Evolutionary conservation across 805 yeast genomes (phyloP), one percentile per base, ranked within the genome.

Genomic region (Zygosaccharomyces pseudorouxii): DNA sequence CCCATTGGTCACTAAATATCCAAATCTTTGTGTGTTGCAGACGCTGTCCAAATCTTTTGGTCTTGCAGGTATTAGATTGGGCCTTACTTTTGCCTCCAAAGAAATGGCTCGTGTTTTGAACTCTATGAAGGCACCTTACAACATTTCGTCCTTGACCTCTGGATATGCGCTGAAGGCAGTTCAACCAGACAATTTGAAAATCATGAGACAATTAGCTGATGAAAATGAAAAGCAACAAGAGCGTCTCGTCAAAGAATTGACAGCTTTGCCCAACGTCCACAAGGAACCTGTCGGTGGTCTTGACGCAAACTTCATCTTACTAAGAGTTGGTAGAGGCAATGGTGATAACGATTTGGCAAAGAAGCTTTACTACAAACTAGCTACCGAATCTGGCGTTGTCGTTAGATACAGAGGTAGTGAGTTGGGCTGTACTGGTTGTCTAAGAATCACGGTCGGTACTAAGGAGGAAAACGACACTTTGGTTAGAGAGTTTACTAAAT

Each of bases 41-140:
- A 93, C 99, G 0, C 69, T 93, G 35, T 89, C 97, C 16, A 93
- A 93, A 64, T 84, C 98, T 0, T 93, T 93, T 70, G 99, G 99
- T 16, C 77, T 93, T 46, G 99, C 99, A 3, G 98, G 97, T 39
- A 84, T 90, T 43, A 78, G 99, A 58, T 68, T 92, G 38, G 99
- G 99, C 22, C 72, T 89, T 51, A 82, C 96, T 1, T 92, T 65
- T 60, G 76, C 90, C 3, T 71, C 77, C 14, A 70, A 73, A 11
- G 78, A 77, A 52, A 71, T 93, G 41, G 78, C 96, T 0, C 58
- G 67, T 4, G 77, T 86, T 42, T 70, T 93, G 58, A 93, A 93
- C 65, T 80, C 95, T 20, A 84, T 92, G 85, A 93, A 93, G 65
- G 96, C 95, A 31, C 99, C 99, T 2, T 93, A 93, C 70, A 93